Evolutionary conservation across 1,139 yeast genomes (phyloP), one percentile per base, ranked within the genome.

Genomic region (Scheffersomyces illinoinensis): DNA sequence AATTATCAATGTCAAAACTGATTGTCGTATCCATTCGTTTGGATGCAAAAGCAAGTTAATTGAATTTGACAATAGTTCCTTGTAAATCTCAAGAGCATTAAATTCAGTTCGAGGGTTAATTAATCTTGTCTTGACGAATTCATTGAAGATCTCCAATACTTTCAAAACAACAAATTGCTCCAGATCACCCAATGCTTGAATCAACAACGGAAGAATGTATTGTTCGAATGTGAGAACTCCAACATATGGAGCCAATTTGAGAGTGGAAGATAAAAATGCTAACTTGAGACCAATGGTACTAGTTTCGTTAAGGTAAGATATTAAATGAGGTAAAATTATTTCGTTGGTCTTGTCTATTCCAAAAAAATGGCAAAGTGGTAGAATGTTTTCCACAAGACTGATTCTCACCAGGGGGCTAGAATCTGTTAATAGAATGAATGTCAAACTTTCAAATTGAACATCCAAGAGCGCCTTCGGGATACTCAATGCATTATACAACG

Each of bases 281-380:
- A 90, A 76, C 59, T 96, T 79, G 26, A 95, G 76, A 39, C 86
- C 84, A 3, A 89, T 79, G 66, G 88, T 87, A 55, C 86, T 82
- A 48, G 51, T 20, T 69, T 93, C 98, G 71, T 96, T 96, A 61
- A 96, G 76, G 68, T 93, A 96, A 0, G 98, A 93, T 53, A 95
- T 93, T 57, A 93, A 77, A 76, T 96, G 99, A 52, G 97, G 93
- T 54, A 96, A 74, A 18, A 96, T 87, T 52, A 93, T 80, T 71
- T 96, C 98, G 69, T 91, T 93, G 0, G 97, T 90, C 65, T 87
- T 90, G 57, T 92, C 97, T 55, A 89, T 86, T 0, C 98, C 98
- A 70, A 96, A 89, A 62, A 89, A 90, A 21, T 87, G 81, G 67
- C 98, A 91, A 6, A 96, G 73, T 0, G 95, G 91, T 14, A 89